Conservation (phyloP, 148 eudicot species). For the Amaranthus palmeri region DNA sequence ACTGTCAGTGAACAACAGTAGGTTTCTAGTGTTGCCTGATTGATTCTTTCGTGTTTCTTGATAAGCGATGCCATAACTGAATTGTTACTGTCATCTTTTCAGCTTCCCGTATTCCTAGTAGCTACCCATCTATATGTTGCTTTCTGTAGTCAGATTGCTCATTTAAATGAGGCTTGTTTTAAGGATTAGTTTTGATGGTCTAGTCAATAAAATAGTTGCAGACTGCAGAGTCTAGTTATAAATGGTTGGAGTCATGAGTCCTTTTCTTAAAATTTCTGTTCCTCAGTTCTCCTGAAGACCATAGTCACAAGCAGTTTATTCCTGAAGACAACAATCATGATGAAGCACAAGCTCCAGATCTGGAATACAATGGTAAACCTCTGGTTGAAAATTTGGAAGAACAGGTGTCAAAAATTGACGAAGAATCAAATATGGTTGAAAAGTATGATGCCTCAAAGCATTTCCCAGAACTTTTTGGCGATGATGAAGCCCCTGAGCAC, state of each 20-base stretch:
- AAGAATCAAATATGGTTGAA: slow-evolving; percentile 37
- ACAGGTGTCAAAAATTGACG: slow-evolving; percentile 36
- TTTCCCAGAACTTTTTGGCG: slow-evolving; percentile 53
- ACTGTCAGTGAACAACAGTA: not conserved
- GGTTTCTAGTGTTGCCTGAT: not conserved
- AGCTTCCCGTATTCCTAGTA: not conserved
- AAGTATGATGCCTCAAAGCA: slow-evolving; percentile 43
- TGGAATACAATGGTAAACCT: slow-evolving; percentile 28
- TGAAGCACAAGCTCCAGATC: slow-evolving; percentile 31
- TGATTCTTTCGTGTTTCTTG: not conserved
- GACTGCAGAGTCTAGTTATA: not conserved
- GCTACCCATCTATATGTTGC: not conserved
- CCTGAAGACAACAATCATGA: slow-evolving; percentile 31
- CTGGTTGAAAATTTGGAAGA: slow-evolving; percentile 39
- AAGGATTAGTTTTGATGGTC: not conserved
- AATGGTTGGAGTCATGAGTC: not conserved
- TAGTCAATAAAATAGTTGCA: not conserved
- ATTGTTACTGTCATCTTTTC: not conserved
- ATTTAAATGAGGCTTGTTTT: not conserved
- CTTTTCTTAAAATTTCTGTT: slow-evolving; percentile 14
- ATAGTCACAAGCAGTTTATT: slow-evolving; percentile 36
- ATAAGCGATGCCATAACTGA: not conserved
- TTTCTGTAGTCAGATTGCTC: not conserved
- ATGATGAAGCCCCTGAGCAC: slow-evolving; percentile 53
- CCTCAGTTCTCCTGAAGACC: slow-evolving; percentile 65